Conservation (phyloP, 495 filamentous ascomycete genomes). For the Hyaloscypha hepaticicola region DNA sequence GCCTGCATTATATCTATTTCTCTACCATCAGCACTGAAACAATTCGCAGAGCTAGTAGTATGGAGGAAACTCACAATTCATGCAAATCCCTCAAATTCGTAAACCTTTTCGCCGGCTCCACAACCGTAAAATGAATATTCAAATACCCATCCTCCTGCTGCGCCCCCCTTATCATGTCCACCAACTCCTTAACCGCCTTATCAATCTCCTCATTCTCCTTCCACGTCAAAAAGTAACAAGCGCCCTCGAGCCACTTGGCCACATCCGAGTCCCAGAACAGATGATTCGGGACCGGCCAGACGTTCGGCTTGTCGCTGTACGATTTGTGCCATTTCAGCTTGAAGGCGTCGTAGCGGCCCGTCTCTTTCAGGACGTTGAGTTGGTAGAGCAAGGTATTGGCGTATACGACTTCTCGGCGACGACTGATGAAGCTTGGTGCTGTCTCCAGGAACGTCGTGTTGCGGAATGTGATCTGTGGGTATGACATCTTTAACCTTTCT, state of each 20-base stretch:
- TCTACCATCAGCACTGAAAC: background rate
- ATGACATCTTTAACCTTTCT: slow-evolving; percentile 25
- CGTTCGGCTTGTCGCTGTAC: slow-evolving; percentile 46
- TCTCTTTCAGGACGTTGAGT: slow-evolving; percentile 50
- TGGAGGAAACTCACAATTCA: slow-evolving; percentile 51
- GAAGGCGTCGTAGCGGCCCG: slow-evolving; percentile 57
- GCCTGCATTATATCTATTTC: slow-evolving; percentile 54
- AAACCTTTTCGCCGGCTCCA: slow-evolving; percentile 51
- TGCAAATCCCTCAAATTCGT: slow-evolving; percentile 60
- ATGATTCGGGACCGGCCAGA: slow-evolving; percentile 53
- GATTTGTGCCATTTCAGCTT: slow-evolving; percentile 49
- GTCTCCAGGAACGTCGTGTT: slow-evolving; percentile 32
- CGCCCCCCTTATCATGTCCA: slow-evolving; percentile 52
- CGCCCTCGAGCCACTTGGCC: slow-evolving; percentile 61
- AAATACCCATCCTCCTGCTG: slow-evolving; percentile 59
- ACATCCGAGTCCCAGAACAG: slow-evolving; percentile 62
- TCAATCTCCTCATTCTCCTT: slow-evolving; percentile 47
- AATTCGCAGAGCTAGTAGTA: no score
- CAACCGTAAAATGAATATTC: slow-evolving; percentile 58
- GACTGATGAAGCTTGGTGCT: slow-evolving; percentile 18
- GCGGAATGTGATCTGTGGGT: slow-evolving; percentile 40
- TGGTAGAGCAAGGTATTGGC: slow-evolving; percentile 36
- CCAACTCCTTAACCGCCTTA: slow-evolving; percentile 52
- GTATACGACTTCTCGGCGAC: slow-evolving; percentile 17
- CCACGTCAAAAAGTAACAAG: slow-evolving; percentile 53